Conservation (phyloP, 2,329 filamentous ascomycete species). For the Chaetomiaceae sp. region DNA sequence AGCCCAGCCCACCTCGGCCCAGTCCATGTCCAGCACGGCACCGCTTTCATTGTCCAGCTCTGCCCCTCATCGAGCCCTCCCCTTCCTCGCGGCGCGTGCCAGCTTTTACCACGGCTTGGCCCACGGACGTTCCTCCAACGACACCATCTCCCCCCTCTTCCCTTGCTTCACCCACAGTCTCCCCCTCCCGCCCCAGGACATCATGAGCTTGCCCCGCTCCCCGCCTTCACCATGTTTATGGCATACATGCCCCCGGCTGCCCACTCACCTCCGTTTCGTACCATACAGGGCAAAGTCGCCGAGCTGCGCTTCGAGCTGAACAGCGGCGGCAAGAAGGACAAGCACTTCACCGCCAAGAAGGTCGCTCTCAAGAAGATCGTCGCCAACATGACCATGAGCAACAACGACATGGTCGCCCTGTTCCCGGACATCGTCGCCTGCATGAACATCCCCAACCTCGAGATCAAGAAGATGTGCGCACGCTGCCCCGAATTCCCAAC, state of each 20-base stretch:
- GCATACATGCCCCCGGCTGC: constrained; percentile 45
- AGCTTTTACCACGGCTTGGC: neutral
- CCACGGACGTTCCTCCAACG: neutral
- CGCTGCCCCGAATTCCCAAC: neutral
- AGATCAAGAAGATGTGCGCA: constrained; percentile 98
- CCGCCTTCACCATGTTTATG: constrained; percentile 43
- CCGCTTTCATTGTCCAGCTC: neutral
- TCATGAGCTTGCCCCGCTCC: constrained; percentile 14
- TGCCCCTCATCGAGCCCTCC: neutral
- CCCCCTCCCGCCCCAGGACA: neutral
- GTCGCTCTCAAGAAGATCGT: constrained; percentile 99
- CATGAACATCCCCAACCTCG: constrained; percentile 89
- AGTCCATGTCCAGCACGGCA: no score
- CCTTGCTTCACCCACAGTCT: neutral
- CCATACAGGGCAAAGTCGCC: constrained; percentile 90
- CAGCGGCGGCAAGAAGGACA: constrained; percentile 94
- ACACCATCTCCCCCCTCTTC: neutral
- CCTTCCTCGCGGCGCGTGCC: neutral
- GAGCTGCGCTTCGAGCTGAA: constrained; percentile 93
- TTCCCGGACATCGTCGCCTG: constrained; percentile 93
- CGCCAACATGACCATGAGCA: constrained; percentile 99
- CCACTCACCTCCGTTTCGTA: constrained; percentile 48
- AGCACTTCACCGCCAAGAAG: constrained; percentile 91
- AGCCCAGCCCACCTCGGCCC: no score
- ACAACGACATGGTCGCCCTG: constrained; percentile 97